phyloP scores from a whole-genome alignment of 768 basidiomycete genomes.

The Tricholoma sp. region DNA sequence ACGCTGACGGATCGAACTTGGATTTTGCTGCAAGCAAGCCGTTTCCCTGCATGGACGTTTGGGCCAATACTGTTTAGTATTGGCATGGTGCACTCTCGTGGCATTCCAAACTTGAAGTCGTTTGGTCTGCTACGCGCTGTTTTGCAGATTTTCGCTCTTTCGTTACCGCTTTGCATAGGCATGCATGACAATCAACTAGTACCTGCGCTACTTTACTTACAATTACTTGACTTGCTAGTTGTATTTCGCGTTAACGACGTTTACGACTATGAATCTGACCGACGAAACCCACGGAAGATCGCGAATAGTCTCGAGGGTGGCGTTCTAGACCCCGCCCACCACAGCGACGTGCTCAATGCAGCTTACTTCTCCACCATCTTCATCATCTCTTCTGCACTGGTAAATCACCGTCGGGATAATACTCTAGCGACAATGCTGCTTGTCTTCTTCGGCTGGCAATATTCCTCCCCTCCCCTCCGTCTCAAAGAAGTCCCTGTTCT shows the following conservation, averaged over 20 bases:
- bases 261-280: slow-evolving; percentile 11
- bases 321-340: slow-evolving; percentile 8
- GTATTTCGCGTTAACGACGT: slow-evolving; percentile 15
- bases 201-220: neutral
- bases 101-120: neutral
- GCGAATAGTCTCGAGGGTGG: slow-evolving; percentile 8
- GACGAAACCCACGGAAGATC: slow-evolving; percentile 12
- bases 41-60: neutral
- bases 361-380: slow-evolving; percentile 12
- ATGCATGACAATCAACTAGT: neutral
- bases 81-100: neutral
- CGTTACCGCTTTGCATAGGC: neutral
- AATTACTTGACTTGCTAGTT: slow-evolving; percentile 2
- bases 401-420: slow-evolving; percentile 8
- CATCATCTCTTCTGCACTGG: slow-evolving; percentile 2
- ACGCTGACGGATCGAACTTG: neutral
- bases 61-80: neutral
- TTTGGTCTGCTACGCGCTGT: neutral
- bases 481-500: slow-evolving; percentile 12
- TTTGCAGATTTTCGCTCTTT: neutral
- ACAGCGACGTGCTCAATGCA: slow-evolving; percentile 6
- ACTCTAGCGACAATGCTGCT: slow-evolving; percentile 5
- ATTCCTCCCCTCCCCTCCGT: slow-evolving; percentile 13
- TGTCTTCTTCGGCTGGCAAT: slow-evolving; percentile 12
- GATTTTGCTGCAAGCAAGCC: neutral